Percentiles rank a stretch among this genome's conserved stretches.
Evolutionary conservation across 2,329 filamentous ascomycete genomes (phyloP).

Genomic region (Pezizomycotina sp.): DNA sequence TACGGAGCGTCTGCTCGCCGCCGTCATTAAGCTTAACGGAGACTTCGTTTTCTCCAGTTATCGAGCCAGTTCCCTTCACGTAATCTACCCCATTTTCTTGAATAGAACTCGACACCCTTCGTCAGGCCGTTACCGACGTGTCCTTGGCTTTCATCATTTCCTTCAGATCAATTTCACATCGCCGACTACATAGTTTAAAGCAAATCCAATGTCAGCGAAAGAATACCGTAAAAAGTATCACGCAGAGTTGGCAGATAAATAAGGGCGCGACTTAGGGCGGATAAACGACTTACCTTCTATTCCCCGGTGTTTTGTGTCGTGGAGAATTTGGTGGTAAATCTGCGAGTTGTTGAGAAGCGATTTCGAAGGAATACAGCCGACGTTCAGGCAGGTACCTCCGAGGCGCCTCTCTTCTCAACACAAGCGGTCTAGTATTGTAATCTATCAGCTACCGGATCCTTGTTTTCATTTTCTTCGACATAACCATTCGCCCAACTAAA

Average conservation of each 20-base stretch:
- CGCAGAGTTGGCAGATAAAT: not conserved
- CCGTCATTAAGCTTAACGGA: slow-evolving; percentile 82
- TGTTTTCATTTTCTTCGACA: slow-evolving; percentile 1
- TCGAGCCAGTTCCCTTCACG: slow-evolving; percentile 79
- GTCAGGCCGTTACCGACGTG: slow-evolving; percentile 74
- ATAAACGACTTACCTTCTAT: slow-evolving; percentile 44
- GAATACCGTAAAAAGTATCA: not conserved
- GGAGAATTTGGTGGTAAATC: slow-evolving; percentile 88
- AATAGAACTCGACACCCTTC: slow-evolving; percentile 92
- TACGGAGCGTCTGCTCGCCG: slow-evolving; percentile 56
- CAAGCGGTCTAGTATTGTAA: slow-evolving; percentile 57
- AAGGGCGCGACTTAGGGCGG: not conserved
- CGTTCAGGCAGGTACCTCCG: slow-evolving; percentile 94
- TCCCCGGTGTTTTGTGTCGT: slow-evolving; percentile 92
- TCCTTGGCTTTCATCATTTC: slow-evolving; percentile 99
- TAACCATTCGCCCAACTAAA: slow-evolving; percentile 7
- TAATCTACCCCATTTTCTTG: slow-evolving; percentile 99
- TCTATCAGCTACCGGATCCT: not conserved
- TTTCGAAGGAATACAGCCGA: slow-evolving; percentile 98
- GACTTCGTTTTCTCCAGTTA: slow-evolving; percentile 77
- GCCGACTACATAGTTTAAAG: slow-evolving; percentile 41
- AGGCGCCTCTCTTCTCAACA: slow-evolving; percentile 96
- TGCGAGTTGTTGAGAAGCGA: slow-evolving; percentile 99
- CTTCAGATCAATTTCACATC: slow-evolving; percentile 88
- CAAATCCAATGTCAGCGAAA: not conserved